Conservation (phyloP, 2,329 filamentous ascomycete genomes). For the Aspergillus nomiae region DNA sequence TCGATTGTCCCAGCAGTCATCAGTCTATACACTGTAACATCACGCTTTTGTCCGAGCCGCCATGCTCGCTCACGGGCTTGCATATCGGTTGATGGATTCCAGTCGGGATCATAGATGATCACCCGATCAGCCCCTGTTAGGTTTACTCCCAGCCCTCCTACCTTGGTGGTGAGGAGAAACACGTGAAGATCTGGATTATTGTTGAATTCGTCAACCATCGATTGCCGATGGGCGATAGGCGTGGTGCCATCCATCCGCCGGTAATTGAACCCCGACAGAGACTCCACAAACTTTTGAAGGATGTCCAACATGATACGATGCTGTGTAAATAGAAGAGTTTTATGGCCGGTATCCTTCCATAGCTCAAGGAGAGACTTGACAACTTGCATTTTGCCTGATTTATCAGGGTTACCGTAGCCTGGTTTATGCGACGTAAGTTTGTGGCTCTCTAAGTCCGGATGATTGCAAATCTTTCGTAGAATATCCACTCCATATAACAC, state of each 20-base stretch:
- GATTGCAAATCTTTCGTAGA: constrained; percentile 94
- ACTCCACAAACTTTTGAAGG: constrained; percentile 75
- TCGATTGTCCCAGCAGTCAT: constrained; percentile 98
- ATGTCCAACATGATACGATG: constrained; percentile 96
- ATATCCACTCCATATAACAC: constrained; percentile 89
- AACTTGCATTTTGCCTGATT: constrained; percentile 95
- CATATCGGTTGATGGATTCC: constrained; percentile 96
- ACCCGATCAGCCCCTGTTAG: constrained; percentile 92
- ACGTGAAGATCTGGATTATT: constrained; percentile 75
- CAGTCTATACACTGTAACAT: constrained; percentile 95
- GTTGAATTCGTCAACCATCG: constrained; percentile 91
- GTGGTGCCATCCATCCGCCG: constrained; percentile 93
- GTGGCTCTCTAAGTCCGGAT: constrained; percentile 83
- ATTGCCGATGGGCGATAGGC: constrained; percentile 82
- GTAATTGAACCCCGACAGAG: constrained; percentile 71
- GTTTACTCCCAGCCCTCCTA: constrained; percentile 91
- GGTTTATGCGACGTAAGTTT: constrained; percentile 59
- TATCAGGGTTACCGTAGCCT: constrained; percentile 72
- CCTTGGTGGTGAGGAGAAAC: constrained; percentile 92
- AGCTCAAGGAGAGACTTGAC: constrained; percentile 82
- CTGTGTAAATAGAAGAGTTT: constrained; percentile 90
- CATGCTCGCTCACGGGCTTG: constrained; percentile 95
- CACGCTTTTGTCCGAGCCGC: constrained; percentile 90
- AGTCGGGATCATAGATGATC: constrained; percentile 98
- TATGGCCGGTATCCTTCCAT: constrained; percentile 92